A percentile compares a stretch with the other conserved stretches of the same genome.
Evolutionary conservation across 2,329 filamentous ascomycete species (phyloP).

Genomic region (Remersonia thermophila): DNA sequence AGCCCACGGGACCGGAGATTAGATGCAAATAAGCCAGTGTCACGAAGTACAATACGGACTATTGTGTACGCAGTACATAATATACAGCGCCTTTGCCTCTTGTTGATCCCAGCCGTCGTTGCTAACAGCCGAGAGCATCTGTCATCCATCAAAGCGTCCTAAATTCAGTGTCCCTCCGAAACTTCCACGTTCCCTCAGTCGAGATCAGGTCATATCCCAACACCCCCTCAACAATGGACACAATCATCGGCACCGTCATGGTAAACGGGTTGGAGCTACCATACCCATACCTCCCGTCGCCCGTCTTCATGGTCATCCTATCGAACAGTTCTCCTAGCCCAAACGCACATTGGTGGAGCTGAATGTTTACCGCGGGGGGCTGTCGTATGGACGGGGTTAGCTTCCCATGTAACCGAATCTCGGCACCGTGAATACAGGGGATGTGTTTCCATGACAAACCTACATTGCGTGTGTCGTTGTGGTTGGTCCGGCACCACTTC

Average conservation of each 20-base stretch:
- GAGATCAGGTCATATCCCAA: conserved; percentile 31
- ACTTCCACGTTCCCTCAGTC: conserved; percentile 16
- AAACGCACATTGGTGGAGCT: conserved; percentile 32
- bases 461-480: conserved; percentile 22
- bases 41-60: too few relatives aligned
- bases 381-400: conserved; percentile 13
- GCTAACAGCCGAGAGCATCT: too few relatives aligned
- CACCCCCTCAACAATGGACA: conserved; percentile 34
- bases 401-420: too few relatives aligned
- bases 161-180: conserved; percentile 23
- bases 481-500: conserved; percentile 34
- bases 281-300: conserved; percentile 20
- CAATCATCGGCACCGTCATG: conserved; percentile 31
- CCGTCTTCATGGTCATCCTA: conserved; percentile 27
- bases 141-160: conserved; percentile 13
- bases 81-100: too few relatives aligned
- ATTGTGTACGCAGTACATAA: too few relatives aligned
- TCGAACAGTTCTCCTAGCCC: conserved; percentile 33
- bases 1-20: too few relatives aligned
- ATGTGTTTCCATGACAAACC: conserved; percentile 3
- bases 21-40: too few relatives aligned
- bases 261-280: conserved; percentile 17
- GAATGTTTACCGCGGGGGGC: conserved; percentile 31
- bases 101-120: too few relatives aligned
- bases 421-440: too few relatives aligned